Percentiles rank a stretch among this genome's conserved stretches.
These are phyloP conservation scores for Comarum palustre DNA, from an alignment of 306 rosid genomes.

Conservation along the genomic window DNA sequence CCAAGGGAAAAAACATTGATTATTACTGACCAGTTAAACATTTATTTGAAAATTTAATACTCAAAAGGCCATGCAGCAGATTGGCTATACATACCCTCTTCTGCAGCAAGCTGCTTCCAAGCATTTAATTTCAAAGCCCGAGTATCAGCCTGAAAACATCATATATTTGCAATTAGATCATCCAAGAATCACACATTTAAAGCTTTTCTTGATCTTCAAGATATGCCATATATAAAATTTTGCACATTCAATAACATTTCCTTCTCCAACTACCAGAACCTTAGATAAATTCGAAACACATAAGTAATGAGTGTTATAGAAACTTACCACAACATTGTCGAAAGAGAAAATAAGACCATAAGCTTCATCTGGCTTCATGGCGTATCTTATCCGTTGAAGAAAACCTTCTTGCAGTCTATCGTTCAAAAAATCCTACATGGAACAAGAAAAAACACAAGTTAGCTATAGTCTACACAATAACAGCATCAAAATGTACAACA, in stretches of 20 bases:
- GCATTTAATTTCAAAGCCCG: conserved; percentile 67
- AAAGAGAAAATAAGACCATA: conserved; percentile 95
- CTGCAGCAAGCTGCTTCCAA: conserved; percentile 83
- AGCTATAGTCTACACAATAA: conserved; percentile 16
- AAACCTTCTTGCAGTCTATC: conserved; percentile 92
- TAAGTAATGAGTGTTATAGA: neutral
- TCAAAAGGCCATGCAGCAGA: neutral
- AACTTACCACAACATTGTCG: conserved; percentile 90
- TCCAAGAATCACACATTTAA: conserved; percentile 7
- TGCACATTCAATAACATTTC: neutral
- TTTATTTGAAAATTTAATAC: neutral
- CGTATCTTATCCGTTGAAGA: conserved; percentile 89
- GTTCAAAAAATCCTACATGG: conserved; percentile 83
- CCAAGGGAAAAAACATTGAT: neutral
- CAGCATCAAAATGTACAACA: conserved; percentile 14
- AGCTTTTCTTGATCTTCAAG: conserved; percentile 7
- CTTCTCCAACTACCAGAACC: neutral
- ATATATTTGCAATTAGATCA: conserved; percentile 19
- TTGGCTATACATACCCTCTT: conserved; percentile 56
- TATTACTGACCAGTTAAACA: neutral
- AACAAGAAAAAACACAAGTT: conserved; percentile 35
- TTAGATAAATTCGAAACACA: neutral
- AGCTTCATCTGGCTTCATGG: conserved; percentile 99
- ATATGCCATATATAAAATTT: neutral
- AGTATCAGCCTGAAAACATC: conserved; percentile 79